Evolutionary conservation across 306 rosid genomes (phyloP), one percentile per base, ranked within the genome.

Genomic region (Begonia loranthoides): DNA sequence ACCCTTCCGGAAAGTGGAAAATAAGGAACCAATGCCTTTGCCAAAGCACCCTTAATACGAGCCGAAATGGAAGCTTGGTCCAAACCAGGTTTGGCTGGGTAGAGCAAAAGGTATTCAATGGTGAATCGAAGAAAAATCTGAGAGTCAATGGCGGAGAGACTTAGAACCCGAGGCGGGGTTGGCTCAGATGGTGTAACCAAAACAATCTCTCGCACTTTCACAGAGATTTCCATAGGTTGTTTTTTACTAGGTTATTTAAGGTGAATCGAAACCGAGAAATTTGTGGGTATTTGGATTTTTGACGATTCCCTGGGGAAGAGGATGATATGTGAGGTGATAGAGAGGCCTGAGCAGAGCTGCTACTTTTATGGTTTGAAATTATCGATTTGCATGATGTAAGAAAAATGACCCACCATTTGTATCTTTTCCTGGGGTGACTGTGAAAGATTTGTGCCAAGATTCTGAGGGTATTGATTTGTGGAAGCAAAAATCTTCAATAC

Each of bases 111-210:
- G 57, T 84, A 89, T 58, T 89, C 97, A 1, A 84, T 71, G 6
- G 84, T 79, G 76, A 89, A 89, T 22, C 95, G 95, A 17, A 89
- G 84, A 62, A 89, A 89, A 69, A 75, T 89, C 47, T 89, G 97
- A 1, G 95, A 89, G 43, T 89, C 97, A 4, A 89, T 19, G 16
- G 95, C 60, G 0, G 97, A 89, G 45, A 89, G 95, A 1, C 58
- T 1, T 16, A 89, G 79, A 6, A 75, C 61, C 36, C 60, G 56
- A n/a, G 47, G 3, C 2, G 94, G 94, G 41, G 85, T 79, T 54
- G 87, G 84, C 10, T 75, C 84, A 12, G 82, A 67, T 10, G 97
- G 97, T 0, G 73, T 62, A 11, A 89, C 55, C 10, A 84, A 57
- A 9, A 61, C 68, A 2, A 73, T 84, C 39, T 78, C 82, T 63